Evolutionary conservation across 169 alveolate genomes (phyloP), one percentile per base, ranked within the genome.

Genomic region (Eimeria maxima): DNA sequence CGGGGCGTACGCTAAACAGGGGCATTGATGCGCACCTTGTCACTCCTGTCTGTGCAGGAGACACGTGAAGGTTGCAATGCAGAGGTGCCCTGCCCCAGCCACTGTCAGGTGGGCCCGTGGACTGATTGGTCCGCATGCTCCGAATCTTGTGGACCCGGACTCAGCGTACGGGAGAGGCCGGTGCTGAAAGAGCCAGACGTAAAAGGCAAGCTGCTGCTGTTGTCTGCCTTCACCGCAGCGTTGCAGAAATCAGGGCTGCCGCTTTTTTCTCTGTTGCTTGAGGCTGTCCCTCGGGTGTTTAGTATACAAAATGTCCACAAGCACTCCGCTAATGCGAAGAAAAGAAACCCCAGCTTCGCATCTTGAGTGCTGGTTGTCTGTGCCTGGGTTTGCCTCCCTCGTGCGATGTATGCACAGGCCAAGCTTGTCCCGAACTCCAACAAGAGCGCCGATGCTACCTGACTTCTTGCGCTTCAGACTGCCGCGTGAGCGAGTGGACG

Each of bases 51-150:
- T 92, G 18, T 57, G 96, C 71, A 90, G 95, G 96, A 95, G 71
- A 65, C 86, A 80, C 44, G 94, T 55, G 45, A 86, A 45, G 96
- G 96, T 95, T 96, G 97, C 89, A 96, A 96, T 42, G 93, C 97
- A 0, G 95, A 73, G 97, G 96, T 94, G 71, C 92, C 90, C 7
- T 97, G 97, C 55, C 96, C 86, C 47, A 81, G 65, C 22, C 94
- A 95, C 81, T 97, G 97, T 71, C 93, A 89, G 33, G 97, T 95
- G 47, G 94, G 97, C 47, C 96, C 84, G 29, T 97, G 98, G 98
- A 95, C 96, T 6, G 94, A 67, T 69, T 97, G 98, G 98, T 71
- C 94, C 8, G 86, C 74, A 27, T 91, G 97, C 87, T 83, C 96
- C 2, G 67, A 60, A n/a, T 50, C 96, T 14, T 97, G 97, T 88